Base-by-base conservation (phyloP, 2,329 filamentous ascomycete genomes). In the Colletotrichum zoysiae region DNA sequence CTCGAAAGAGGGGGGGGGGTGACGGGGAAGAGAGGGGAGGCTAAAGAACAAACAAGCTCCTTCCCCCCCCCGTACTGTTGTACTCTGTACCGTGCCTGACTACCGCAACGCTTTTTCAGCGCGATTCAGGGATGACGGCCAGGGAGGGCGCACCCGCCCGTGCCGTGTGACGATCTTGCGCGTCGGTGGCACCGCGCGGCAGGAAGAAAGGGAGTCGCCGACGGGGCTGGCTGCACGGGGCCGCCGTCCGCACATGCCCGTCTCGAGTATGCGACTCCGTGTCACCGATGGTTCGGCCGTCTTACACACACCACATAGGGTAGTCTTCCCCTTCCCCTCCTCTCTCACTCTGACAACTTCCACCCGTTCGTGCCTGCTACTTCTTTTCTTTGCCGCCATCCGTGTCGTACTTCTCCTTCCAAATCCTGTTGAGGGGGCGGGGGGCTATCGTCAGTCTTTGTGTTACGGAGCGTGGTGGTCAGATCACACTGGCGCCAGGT, bases 331-430 rank as follows among this genome's bases (percentile, higher is more conserved):
- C 38, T 20, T 38, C 51, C 38, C 38, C 26, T 42, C 40, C 40
- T 38, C 51, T 11, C 38, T 18, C 20, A 30, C 23, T 56, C 35
- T 38, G 26, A 33, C 33, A 8, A 30, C 35, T 44, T 59, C n/a
- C 35, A 20, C 55, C 8, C 50, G 40, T 3, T 56, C 30, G 20
- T 56, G 38, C 40, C 44, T 42, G 42, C 73, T 81, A 81, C 75
- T 86, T 84, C 79, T 86, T 83, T 80, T 82, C 77, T 35, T 77
- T 76, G 68, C 80, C 78, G 42, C 80, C 78, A 26, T 80, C 83
- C 44, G 87, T 86, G 77, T 88, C 88, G 84, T 98, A 98, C 84
- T 98, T 98, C 74, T 97, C 95, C 82, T 98, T 98, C 94, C 95
- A 98, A 79, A 98, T 98, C 95, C 94, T 97, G 79, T 40, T 44